Conservation (phyloP, 768 basidiomycete species). For the Amanita exitialis region DNA sequence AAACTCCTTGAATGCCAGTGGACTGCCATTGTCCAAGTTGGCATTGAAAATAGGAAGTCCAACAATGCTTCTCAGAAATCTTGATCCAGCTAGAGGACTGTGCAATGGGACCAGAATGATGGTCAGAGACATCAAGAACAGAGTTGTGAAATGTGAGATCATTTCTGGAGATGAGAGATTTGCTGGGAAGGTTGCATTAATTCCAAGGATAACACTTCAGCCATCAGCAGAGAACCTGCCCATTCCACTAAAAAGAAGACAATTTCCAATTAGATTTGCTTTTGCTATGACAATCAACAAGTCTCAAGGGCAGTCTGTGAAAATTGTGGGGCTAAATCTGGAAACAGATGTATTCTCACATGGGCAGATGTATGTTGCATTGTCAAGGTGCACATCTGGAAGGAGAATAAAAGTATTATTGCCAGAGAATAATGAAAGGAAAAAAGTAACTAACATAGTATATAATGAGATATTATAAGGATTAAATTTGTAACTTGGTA, state of each 20-base stretch:
- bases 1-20: constrained; percentile 22
- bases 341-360: background rate
- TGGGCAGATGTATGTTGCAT: constrained; percentile 32
- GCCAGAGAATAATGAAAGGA: too few relatives aligned
- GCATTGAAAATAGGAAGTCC: constrained; percentile 21
- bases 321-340: constrained; percentile 9
- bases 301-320: constrained; percentile 34
- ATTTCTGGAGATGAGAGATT: constrained; percentile 21
- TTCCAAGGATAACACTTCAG: constrained; percentile 26
- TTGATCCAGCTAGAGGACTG: constrained; percentile 23
- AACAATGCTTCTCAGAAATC: constrained; percentile 34
- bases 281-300: constrained; percentile 43
- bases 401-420: constrained; percentile 14
- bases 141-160: constrained; percentile 33
- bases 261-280: constrained; percentile 33
- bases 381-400: constrained; percentile 24
- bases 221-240: constrained; percentile 18
- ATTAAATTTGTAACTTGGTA: too few relatives aligned
- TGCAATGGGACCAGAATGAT: constrained; percentile 22
- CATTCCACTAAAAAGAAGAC: constrained; percentile 21
- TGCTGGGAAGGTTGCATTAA: constrained; percentile 22
- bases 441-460: too few relatives aligned
- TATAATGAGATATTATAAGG: too few relatives aligned
- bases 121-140: constrained; percentile 13
- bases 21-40: constrained; percentile 29